Evolutionary conservation across 2,329 filamentous ascomycete species (phyloP).

Genomic region (Penicillium olsonii): DNA sequence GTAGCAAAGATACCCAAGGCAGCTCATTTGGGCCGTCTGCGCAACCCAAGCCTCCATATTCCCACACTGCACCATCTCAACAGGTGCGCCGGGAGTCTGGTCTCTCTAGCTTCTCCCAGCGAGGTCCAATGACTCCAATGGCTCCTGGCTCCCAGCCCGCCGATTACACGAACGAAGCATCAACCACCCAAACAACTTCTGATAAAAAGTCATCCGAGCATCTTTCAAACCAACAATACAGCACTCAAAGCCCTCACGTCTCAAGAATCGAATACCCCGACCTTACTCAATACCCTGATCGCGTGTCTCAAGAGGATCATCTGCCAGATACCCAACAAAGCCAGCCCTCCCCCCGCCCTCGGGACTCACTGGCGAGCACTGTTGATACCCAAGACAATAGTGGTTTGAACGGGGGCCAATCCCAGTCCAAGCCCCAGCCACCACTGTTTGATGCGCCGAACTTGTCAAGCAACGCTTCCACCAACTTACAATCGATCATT

Average conservation of each 20-base stretch:
- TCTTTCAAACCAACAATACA: conserved; percentile 67
- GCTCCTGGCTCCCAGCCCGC: conserved; percentile 58
- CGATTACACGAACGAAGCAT: conserved; percentile 80
- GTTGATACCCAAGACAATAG: conserved; percentile 29
- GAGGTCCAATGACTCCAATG: conserved; percentile 59
- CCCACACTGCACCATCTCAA: conserved; percentile 50
- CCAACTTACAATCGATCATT: conserved; percentile 35
- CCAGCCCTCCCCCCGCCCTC: conserved; percentile 33
- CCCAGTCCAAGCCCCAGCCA: conserved; percentile 40
- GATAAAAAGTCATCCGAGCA: conserved; percentile 79
- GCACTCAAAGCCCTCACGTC: conserved; percentile 64
- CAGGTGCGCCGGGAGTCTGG: conserved; percentile 48
- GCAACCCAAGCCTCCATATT: conserved; percentile 49
- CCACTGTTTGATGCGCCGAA: conserved; percentile 42
- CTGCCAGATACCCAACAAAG: conserved; percentile 65
- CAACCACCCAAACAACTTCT: conserved; percentile 79
- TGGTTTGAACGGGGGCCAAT: conserved; percentile 37
- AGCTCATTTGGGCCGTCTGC: conserved; percentile 55
- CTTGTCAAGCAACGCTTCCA: conserved; percentile 27
- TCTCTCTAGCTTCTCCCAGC: conserved; percentile 51
- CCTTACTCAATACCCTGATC: conserved; percentile 51
- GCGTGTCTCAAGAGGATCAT: conserved; percentile 59
- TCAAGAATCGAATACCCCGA: conserved; percentile 54
- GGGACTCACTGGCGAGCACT: conserved; percentile 26
- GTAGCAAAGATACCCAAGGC: conserved; percentile 45